Evolutionary conservation across 495 filamentous ascomycete genomes (phyloP).

Genomic region (Collariella sp.): DNA sequence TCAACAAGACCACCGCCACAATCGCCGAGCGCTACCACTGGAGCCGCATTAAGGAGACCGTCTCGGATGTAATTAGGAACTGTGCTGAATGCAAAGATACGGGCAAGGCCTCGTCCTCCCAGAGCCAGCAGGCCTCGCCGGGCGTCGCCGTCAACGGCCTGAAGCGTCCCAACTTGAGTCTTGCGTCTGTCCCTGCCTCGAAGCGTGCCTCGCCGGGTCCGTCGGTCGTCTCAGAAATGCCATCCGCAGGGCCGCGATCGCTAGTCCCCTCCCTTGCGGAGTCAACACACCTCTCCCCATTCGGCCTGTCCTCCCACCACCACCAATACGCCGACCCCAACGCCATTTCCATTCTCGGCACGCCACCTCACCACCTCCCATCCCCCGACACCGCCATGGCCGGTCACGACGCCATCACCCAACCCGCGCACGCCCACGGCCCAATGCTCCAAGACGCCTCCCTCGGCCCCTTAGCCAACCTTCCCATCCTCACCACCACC

Average conservation of each 20-base stretch:
- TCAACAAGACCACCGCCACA: constrained; percentile 94
- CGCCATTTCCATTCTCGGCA: constrained; percentile 25
- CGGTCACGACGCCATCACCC: constrained; percentile 9
- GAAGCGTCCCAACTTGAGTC: constrained; percentile 20
- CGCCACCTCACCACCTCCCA: constrained; percentile 13
- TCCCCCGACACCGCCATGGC: constrained; percentile 8
- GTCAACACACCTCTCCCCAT: constrained; percentile 16
- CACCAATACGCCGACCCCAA: constrained; percentile 29
- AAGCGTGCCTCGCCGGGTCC: constrained; percentile 27
- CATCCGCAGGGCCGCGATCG: neutral
- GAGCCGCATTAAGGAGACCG: constrained; percentile 98
- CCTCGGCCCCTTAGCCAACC: constrained; percentile 7
- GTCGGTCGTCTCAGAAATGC: constrained; percentile 4
- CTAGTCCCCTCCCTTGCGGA: constrained; percentile 25
- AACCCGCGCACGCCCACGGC: constrained; percentile 13
- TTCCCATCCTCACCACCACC: constrained; percentile 13
- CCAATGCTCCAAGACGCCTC: constrained; percentile 25
- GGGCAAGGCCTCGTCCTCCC: constrained; percentile 42
- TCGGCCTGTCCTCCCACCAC: constrained; percentile 22
- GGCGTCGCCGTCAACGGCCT: constrained; percentile 11
- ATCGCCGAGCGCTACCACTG: constrained; percentile 95
- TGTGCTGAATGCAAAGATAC: constrained; percentile 84
- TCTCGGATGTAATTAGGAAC: constrained; percentile 86
- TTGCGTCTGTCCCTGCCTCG: constrained; percentile 14
- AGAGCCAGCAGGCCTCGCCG: constrained; percentile 11